Percentiles rank a stretch among this genome's conserved stretches.
phyloP scores from a whole-genome alignment of 176 grass and related monocot genomes.

The Puccinellia tenuiflora region DNA sequence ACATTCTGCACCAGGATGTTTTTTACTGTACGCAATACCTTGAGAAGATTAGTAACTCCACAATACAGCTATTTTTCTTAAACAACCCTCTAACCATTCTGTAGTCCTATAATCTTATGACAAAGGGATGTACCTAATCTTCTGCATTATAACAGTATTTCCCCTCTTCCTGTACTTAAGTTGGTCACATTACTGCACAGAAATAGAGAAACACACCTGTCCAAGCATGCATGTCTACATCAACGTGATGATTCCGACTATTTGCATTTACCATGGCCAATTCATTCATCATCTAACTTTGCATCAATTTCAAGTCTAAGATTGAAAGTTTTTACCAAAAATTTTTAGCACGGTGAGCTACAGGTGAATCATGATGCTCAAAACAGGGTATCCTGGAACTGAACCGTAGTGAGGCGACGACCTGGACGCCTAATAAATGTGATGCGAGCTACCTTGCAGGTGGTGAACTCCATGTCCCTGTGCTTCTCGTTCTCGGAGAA shows the following conservation, averaged over 20 bases:
- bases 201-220: background rate
- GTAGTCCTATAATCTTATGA: background rate
- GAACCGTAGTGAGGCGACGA: background rate
- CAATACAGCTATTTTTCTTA: background rate
- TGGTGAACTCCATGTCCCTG: conserved; percentile 85
- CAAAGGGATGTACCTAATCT: background rate
- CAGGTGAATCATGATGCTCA: background rate
- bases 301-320: background rate
- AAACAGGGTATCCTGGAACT: conserved; percentile 13
- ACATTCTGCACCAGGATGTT: background rate
- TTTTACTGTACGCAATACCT: background rate
- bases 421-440: background rate
- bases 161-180: background rate
- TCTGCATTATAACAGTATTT: background rate
- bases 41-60: background rate
- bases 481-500: conserved; percentile 99
- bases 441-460: conserved; percentile 60
- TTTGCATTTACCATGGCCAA: background rate
- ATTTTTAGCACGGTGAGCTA: background rate
- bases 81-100: background rate
- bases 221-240: background rate
- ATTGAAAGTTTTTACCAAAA: background rate
- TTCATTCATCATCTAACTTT: background rate
- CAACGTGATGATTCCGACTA: background rate
- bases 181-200: background rate